A percentile compares a stretch with the other conserved stretches of the same genome.
These are phyloP conservation scores for Stromatinia cepivora DNA, from an alignment of 2,329 filamentous ascomycete species.

Conservation along the genomic window DNA sequence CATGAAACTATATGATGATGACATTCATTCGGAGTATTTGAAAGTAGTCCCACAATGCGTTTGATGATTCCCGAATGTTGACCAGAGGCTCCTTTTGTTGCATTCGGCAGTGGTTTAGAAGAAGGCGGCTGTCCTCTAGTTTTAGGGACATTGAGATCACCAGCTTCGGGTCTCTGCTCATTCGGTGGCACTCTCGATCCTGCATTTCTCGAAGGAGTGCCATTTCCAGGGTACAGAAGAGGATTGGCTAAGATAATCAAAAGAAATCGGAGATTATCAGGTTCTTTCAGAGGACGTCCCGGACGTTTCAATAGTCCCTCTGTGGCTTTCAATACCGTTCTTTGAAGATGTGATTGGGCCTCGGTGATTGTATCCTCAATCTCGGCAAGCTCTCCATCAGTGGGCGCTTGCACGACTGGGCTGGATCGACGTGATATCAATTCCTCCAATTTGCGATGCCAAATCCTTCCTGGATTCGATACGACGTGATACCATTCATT, in stretches of 20 bases:
- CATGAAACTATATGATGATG: slow-evolving; percentile 77
- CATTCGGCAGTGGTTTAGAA: slow-evolving; percentile 23
- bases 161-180: slow-evolving; percentile 7
- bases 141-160: neutral
- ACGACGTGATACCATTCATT: slow-evolving; percentile 73
- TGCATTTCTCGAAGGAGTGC: slow-evolving; percentile 10
- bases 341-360: slow-evolving; percentile 68
- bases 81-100: slow-evolving; percentile 46
- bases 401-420: slow-evolving; percentile 26
- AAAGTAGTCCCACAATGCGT: slow-evolving; percentile 75
- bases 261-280: slow-evolving; percentile 73
- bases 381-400: slow-evolving; percentile 40
- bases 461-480: slow-evolving; percentile 65
- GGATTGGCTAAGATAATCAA: slow-evolving; percentile 80
- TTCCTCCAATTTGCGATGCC: slow-evolving; percentile 61
- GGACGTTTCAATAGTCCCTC: slow-evolving; percentile 81
- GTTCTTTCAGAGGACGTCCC: slow-evolving; percentile 64
- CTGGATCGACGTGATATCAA: slow-evolving; percentile 44
- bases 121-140: slow-evolving; percentile 22
- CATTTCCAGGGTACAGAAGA: slow-evolving; percentile 56
- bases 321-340: slow-evolving; percentile 71
- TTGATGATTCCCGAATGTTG: slow-evolving; percentile 85
- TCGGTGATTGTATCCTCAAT: slow-evolving; percentile 56
- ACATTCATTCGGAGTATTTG: slow-evolving; percentile 72
- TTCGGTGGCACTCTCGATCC: slow-evolving; percentile 20